phyloP scores from a whole-genome alignment of 345 rosid species.

The Camelina neglecta region DNA sequence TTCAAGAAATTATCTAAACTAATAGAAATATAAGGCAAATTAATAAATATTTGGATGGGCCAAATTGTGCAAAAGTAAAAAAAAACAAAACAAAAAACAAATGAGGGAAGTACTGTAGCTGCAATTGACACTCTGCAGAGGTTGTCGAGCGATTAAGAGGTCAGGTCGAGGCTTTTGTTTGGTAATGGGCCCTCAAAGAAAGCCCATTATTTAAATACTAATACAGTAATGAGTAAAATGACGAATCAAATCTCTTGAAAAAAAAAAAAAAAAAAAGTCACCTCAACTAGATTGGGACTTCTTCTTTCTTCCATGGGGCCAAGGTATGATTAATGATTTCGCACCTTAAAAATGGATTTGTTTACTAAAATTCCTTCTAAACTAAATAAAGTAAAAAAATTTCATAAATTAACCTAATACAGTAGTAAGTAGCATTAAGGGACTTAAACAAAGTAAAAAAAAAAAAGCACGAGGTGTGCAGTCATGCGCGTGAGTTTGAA shows the following conservation, averaged over 20 bases:
- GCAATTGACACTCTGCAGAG: neutral
- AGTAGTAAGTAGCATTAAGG: too few species aligned
- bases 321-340: neutral
- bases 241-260: neutral
- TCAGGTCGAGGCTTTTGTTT: neutral
- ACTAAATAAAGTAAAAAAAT: neutral
- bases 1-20: neutral
- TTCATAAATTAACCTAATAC: neutral
- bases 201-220: conserved; percentile 9
- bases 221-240: neutral
- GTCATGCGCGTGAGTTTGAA: neutral
- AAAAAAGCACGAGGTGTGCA: neutral
- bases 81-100: neutral
- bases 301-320: neutral
- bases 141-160: conserved; percentile 14
- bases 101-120: neutral
- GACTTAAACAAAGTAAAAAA: neutral
- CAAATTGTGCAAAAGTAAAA: neutral
- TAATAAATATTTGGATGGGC: neutral
- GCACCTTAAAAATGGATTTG: neutral
- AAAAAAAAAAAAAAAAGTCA: neutral
- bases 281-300: neutral
- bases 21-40: too few species aligned
- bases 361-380: neutral
- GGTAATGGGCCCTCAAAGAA: neutral